Percentiles rank a stretch among this genome's conserved stretches.
Conservation (phyloP, 2,329 filamentous ascomycete species). For the Tolypocladium guangdongense region DNA sequence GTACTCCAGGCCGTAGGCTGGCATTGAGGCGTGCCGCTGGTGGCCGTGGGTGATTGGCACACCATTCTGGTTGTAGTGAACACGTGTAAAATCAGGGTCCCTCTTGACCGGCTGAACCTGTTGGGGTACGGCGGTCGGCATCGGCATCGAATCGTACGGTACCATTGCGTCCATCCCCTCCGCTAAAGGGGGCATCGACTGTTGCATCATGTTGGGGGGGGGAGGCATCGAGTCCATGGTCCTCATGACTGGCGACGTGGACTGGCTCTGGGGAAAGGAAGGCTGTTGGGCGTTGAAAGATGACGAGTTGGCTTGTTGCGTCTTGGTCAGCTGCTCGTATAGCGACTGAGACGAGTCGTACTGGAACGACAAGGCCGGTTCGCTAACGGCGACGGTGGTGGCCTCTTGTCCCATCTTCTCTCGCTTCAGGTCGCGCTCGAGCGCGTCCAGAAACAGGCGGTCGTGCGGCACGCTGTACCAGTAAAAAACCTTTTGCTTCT, state of each 20-base stretch:
- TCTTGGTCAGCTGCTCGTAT: slow-evolving; percentile 98
- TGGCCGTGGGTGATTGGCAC: slow-evolving; percentile 74
- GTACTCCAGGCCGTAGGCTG: slow-evolving; percentile 87
- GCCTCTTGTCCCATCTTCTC: slow-evolving; percentile 99
- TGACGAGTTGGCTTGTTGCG: slow-evolving; percentile 95
- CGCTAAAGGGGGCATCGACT: slow-evolving; percentile 43
- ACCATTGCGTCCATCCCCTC: slow-evolving; percentile 64
- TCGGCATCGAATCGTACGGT: slow-evolving; percentile 57
- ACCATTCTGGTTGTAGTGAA: slow-evolving; percentile 88
- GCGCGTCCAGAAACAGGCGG: slow-evolving; percentile 88
- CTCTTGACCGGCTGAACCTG: slow-evolving; percentile 65
- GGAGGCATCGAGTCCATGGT: slow-evolving; percentile 91
- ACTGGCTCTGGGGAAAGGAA: slow-evolving; percentile 64
- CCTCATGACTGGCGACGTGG: slow-evolving; percentile 79
- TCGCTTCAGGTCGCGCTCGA: slow-evolving; percentile 94
- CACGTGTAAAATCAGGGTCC: slow-evolving; percentile 70
- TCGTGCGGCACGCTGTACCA: slow-evolving; percentile 99
- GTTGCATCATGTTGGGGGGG: slow-evolving; percentile 68
- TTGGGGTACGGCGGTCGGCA: slow-evolving; percentile 58
- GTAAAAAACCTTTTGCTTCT: slow-evolving; percentile 99
- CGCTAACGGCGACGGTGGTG: slow-evolving; percentile 91
- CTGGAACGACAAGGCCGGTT: slow-evolving; percentile 95
- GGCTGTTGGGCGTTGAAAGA: slow-evolving; percentile 78
- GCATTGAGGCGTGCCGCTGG: slow-evolving; percentile 97
- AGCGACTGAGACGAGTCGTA: slow-evolving; percentile 98